Conservation (phyloP, 257 asterid genomes). For the Solanum habrochaites region DNA sequence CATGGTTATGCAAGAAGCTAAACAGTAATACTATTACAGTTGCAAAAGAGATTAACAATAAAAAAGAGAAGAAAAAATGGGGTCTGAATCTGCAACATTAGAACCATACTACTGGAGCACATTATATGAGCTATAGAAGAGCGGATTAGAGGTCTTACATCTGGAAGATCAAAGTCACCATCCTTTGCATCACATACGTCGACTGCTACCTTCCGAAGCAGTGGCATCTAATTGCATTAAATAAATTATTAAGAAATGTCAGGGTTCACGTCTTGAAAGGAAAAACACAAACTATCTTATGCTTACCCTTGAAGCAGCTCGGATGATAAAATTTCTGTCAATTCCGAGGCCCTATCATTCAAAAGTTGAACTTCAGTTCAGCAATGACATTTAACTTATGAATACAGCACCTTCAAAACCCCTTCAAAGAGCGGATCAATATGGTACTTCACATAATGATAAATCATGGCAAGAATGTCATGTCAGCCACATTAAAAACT, state of each 20-base stretch:
- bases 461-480: background rate
- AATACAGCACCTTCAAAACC: background rate
- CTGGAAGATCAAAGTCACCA: conserved; percentile 63
- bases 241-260: background rate
- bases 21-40: background rate
- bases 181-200: conserved; percentile 76
- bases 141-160: conserved; percentile 31
- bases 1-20: background rate
- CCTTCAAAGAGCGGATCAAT: background rate
- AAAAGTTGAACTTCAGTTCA: background rate
- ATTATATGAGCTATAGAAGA: background rate
- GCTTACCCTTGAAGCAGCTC: conserved; percentile 54
- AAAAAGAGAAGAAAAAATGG: background rate
- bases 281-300: background rate
- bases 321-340: conserved; percentile 34
- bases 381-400: background rate
- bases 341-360: conserved; percentile 61
- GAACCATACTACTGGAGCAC: background rate
- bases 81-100: background rate
- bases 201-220: conserved; percentile 75
- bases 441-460: background rate
- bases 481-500: background rate
- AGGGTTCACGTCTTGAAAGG: background rate
- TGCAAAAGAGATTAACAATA: background rate
- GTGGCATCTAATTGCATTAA: conserved; percentile 42